These are phyloP conservation scores for sunflower (Helianthus annuus) DNA, from an alignment of 129 eudicot species.

Conservation along the genomic window HanXRQr2.0-SUNRISE NC_035447.2:105814265-105814764, in stretches of 20 bases:
- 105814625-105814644: not conserved
- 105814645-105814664: too few relatives aligned
- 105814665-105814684: too few relatives aligned
- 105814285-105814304: not conserved
- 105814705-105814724: constrained; percentile 4
- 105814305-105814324: not conserved
- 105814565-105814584: not conserved
- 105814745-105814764: constrained; percentile 81
- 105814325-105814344: not conserved
- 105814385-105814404: constrained; percentile 25
- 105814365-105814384: not conserved
- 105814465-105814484: constrained; percentile 84
- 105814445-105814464: constrained; percentile 65
- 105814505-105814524: constrained; percentile 88
- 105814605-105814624: not conserved
- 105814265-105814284: too few relatives aligned
- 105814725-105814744: constrained; percentile 40
- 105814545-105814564: not conserved
- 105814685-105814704: not conserved
- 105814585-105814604: not conserved
- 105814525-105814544: constrained; percentile 62
- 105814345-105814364: not conserved
- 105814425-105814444: constrained; percentile 66
- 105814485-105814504: constrained; percentile 76
- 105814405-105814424: constrained; percentile 82